Evolutionary conservation across 2,329 filamentous ascomycete species (phyloP), one percentile per base, ranked within the genome.

Genomic region (Cercospora sp.): DNA sequence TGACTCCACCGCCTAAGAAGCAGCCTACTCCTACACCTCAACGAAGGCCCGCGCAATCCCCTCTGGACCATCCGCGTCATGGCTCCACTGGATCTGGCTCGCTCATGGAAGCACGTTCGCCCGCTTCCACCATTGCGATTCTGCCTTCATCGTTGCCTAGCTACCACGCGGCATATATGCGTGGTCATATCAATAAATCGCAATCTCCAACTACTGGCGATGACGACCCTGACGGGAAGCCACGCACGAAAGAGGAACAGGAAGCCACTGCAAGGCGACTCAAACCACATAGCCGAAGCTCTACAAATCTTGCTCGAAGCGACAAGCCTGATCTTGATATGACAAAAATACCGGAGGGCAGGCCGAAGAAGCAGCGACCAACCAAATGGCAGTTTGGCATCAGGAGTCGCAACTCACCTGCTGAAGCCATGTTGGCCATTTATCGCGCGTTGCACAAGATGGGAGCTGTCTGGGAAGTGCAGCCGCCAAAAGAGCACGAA

Each of bases 351-450:
- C 87, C 89, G 78, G 18, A 77, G 70, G 68, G 67, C 61, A 58
- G 59, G 62, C 79, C 84, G 3, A 93, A 91, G 82, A 93, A 92
- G 79, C 81, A 85, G 5, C 93, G 92, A 76, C 91, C 91, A 1
- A 92, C 94, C 16, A 92, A 94, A 72, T 99, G 95, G 95, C 95
- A 99, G 78, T 99, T 99, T 78, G 95, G 95, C 66, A 99, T 99
- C 69, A 88, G 95, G 42, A 97, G 93, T 57, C 89, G 95, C 60
- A 99, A 98, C 76, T 91, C 93, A 65, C 95, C 95, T 0, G 93
- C 94, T 75, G 95, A 99, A 79, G 95, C 95, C 0, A 91, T 99
- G 79, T 84, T 97, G 28, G 97, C 94, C 75, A 95, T 99, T 65
- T 97, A 97, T 84, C 93, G 94, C 78, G 94, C 95, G 0, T 83